A percentile compares a stretch with the other conserved stretches of the same genome.
phyloP scores from a whole-genome alignment of 257 asterid species.

The Solanum acaule region DNA sequence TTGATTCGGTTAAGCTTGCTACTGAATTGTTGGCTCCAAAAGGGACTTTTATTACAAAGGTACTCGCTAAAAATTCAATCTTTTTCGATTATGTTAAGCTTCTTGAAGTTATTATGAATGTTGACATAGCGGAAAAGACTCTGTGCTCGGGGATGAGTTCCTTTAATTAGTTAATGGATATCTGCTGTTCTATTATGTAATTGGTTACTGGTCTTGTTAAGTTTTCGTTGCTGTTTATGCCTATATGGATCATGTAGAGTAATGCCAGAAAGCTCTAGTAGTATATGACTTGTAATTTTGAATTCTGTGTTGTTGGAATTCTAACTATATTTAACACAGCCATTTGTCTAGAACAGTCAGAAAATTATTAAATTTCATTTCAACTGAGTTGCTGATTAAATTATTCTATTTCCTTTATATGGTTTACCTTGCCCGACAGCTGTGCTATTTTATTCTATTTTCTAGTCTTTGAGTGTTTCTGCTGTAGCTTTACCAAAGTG shows the following conservation, averaged over 20 bases:
- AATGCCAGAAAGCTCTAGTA: neutral
- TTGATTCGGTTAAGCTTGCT: conserved; percentile 88
- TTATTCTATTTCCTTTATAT: neutral
- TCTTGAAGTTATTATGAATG: neutral
- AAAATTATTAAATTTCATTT: neutral
- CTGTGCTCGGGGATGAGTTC: neutral
- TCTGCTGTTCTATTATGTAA: neutral
- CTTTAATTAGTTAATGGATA: neutral
- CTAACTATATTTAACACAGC: neutral
- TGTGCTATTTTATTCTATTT: neutral
- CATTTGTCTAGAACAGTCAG: neutral
- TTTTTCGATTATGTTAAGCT: neutral
- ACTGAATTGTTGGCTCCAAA: conserved; percentile 70
- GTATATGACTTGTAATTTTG: neutral
- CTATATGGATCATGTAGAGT: neutral
- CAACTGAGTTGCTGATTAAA: neutral
- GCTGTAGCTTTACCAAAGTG: neutral
- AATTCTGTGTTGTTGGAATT: neutral
- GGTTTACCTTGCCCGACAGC: neutral
- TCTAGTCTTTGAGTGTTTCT: neutral
- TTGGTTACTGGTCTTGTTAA: neutral
- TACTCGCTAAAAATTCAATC: neutral
- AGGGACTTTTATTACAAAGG: conserved; percentile 89
- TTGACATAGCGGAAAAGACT: neutral
- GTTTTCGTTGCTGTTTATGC: neutral